These are phyloP conservation scores for Gentiana straminea DNA, from an alignment of 257 asterid species.

Conservation along the genomic window DNA sequence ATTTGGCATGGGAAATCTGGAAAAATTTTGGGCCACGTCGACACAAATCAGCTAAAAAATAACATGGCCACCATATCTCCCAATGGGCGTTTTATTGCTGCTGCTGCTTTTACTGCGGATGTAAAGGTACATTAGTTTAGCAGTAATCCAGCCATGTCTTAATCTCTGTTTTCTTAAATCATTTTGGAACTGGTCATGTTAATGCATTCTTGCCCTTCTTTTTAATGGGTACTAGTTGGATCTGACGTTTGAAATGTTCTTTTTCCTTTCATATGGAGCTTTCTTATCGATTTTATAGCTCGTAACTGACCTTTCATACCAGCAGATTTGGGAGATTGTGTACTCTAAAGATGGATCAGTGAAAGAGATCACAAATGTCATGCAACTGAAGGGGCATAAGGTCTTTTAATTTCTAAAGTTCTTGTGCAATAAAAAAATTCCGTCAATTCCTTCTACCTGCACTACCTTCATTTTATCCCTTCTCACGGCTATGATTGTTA, in stretches of 20 bases:
- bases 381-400: slow-evolving; percentile 99
- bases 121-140: slow-evolving; percentile 55
- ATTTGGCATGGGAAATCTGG: slow-evolving; percentile 94
- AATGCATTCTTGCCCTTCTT: background rate
- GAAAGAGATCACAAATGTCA: slow-evolving; percentile 76
- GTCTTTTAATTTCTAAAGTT: slow-evolving; percentile 22
- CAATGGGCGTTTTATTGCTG: slow-evolving; percentile 95
- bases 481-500: too few relatives aligned
- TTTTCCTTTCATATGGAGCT: too few relatives aligned
- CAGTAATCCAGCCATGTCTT: background rate
- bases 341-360: slow-evolving; percentile 88
- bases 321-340: slow-evolving; percentile 92
- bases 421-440: too few relatives aligned
- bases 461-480: too few relatives aligned
- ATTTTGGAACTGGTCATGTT: background rate
- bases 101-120: slow-evolving; percentile 99
- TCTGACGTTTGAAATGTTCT: background rate
- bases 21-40: slow-evolving; percentile 71
- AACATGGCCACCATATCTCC: slow-evolving; percentile 95
- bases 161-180: background rate
- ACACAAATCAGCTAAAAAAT: slow-evolving; percentile 91
- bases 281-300: background rate
- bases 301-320: slow-evolving; percentile 8
- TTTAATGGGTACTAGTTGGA: background rate
- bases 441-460: too few relatives aligned